Evolutionary conservation across 192 early-diverging fungal species (phyloP).

Genomic region (Mortierella alpina): DNA sequence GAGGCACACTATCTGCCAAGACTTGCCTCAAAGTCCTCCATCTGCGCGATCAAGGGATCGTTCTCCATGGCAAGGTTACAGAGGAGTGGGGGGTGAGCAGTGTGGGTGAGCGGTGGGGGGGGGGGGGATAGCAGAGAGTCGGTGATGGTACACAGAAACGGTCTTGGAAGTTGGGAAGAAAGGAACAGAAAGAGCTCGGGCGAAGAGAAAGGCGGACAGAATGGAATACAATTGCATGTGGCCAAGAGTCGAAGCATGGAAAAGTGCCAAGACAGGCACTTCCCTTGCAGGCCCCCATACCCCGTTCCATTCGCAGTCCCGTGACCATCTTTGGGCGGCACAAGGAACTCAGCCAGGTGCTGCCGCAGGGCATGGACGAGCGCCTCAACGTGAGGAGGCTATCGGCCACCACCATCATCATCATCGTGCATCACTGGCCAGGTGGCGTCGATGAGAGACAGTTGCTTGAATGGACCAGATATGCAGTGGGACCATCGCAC

Average conservation of each 20-base stretch:
- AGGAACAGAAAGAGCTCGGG: neutral
- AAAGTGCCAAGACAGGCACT: slow-evolving; percentile 6
- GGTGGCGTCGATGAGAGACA: too few relatives aligned
- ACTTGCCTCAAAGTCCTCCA: slow-evolving; percentile 46
- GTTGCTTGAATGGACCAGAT: too few relatives aligned
- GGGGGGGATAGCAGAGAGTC: neutral
- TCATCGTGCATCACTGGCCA: too few relatives aligned
- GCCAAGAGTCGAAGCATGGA: slow-evolving; percentile 7
- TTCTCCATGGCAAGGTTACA: slow-evolving; percentile 17
- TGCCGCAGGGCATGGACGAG: too few relatives aligned
- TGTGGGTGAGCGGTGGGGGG: neutral
- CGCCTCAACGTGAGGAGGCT: too few relatives aligned
- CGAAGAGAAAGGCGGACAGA: neutral
- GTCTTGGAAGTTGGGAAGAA: neutral
- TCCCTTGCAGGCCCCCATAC: neutral
- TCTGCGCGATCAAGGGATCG: slow-evolving; percentile 43
- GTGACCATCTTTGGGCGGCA: too few relatives aligned
- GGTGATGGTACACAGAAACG: neutral
- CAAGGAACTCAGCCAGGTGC: too few relatives aligned
- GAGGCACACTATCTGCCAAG: neutral
- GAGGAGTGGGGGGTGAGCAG: neutral
- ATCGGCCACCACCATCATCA: too few relatives aligned
- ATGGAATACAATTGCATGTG: neutral
- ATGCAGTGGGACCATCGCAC: too few relatives aligned
- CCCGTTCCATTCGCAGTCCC: too few relatives aligned